These are phyloP conservation scores for Camellia granthamiana DNA, from an alignment of 148 eudicot species.

Conservation along the genomic window DNA sequence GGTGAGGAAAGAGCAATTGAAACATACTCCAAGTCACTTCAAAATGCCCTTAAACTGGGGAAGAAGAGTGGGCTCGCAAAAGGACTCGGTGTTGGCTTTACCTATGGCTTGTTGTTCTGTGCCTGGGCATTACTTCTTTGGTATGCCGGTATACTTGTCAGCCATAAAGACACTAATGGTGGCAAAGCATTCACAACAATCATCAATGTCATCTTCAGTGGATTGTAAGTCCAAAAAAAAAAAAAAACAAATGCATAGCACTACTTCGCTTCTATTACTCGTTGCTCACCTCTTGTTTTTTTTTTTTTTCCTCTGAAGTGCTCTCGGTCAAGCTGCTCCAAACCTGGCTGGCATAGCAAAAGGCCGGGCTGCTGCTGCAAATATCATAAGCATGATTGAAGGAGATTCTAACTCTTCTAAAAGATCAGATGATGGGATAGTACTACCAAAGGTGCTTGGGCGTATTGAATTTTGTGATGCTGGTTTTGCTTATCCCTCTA, in stretches of 20 bases:
- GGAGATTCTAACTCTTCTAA: constrained; percentile 29
- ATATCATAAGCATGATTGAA: constrained; percentile 47
- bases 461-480: constrained; percentile 52
- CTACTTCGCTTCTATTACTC: not conserved
- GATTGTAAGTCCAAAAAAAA: constrained; percentile 53
- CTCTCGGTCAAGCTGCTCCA: constrained; percentile 79
- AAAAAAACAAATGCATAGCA: not conserved
- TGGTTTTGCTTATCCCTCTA: constrained; percentile 60
- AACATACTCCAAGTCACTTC: constrained; percentile 44
- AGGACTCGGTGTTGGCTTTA: constrained; percentile 70
- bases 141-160: constrained; percentile 66
- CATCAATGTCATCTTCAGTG: constrained; percentile 61
- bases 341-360: constrained; percentile 63
- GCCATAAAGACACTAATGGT: constrained; percentile 51
- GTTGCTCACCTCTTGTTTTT: not conserved
- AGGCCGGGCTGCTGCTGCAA: constrained; percentile 56
- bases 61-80: constrained; percentile 67
- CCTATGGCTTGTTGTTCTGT: constrained; percentile 54
- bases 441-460: constrained; percentile 39
- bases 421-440: constrained; percentile 27
- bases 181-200: constrained; percentile 77
- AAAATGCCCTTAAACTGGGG: constrained; percentile 49
- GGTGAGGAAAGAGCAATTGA: constrained; percentile 61
- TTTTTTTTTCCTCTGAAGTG: constrained; percentile 35
- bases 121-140: constrained; percentile 75